Evolutionary conservation across 2,329 filamentous ascomycete species (phyloP).

Genomic region (Alternaria metachromatica): DNA sequence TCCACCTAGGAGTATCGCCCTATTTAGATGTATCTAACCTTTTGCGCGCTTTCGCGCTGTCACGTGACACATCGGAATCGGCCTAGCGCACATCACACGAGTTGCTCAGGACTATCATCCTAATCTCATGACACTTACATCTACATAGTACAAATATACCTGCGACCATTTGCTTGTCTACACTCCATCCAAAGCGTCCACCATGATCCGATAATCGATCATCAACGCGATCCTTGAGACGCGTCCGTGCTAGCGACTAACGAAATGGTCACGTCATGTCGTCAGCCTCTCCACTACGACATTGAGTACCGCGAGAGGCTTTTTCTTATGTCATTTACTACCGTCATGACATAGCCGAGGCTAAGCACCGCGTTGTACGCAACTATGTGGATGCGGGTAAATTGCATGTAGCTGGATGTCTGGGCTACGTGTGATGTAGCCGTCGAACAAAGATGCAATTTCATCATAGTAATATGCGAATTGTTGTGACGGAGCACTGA

Average conservation of each 20-base stretch:
- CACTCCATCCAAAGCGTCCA: neutral
- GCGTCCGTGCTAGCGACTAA: constrained; percentile 2
- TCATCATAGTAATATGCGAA: neutral
- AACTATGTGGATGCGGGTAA: neutral
- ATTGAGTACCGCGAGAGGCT: neutral
- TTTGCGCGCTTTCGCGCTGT: neutral
- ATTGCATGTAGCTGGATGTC: neutral
- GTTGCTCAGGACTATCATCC: neutral
- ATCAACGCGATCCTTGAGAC: neutral
- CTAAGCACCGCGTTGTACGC: neutral
- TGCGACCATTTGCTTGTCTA: neutral
- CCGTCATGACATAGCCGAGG: neutral
- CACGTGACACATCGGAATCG: neutral
- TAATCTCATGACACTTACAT: neutral
- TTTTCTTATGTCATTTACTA: neutral
- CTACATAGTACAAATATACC: neutral
- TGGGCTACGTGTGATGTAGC: neutral
- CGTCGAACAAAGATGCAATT: neutral
- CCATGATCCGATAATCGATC: neutral
- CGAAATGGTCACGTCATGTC: constrained; percentile 1
- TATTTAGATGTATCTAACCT: neutral
- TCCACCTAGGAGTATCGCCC: neutral
- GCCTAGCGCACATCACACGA: neutral
- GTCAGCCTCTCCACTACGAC: neutral
- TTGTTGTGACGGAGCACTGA: neutral